Evolutionary conservation across 768 basidiomycete species (phyloP).

Genomic region (Cubamyces lactineus): DNA sequence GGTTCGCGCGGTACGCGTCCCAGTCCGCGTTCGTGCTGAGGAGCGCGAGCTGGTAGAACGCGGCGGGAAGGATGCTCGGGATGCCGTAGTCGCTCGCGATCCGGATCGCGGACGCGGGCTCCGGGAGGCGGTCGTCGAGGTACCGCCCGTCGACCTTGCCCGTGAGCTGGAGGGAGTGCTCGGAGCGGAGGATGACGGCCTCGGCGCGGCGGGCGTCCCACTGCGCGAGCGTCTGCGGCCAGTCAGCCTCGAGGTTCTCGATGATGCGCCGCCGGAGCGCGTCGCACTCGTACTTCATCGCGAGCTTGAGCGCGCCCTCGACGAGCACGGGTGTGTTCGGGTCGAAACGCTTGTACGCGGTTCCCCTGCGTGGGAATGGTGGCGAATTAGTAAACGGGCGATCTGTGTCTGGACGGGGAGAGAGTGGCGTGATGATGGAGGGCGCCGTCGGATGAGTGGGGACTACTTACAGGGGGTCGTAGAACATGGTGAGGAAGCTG

Average conservation of each 20-base stretch:
- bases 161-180: slow-evolving; percentile 33
- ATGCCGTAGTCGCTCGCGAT: slow-evolving; percentile 34
- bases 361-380: slow-evolving; percentile 23
- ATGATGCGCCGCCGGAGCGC: slow-evolving; percentile 37
- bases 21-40: slow-evolving; percentile 35
- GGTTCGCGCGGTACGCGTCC: slow-evolving; percentile 32
- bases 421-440: background rate
- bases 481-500: slow-evolving; percentile 33
- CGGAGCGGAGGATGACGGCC: slow-evolving; percentile 33
- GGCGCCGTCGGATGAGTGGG: too few relatives aligned
- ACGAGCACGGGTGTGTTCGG: slow-evolving; percentile 38
- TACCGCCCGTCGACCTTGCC: slow-evolving; percentile 34
- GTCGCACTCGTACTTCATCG: slow-evolving; percentile 42
- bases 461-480: slow-evolving; percentile 34
- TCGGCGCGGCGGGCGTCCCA: slow-evolving; percentile 36
- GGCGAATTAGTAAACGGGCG: background rate
- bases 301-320: slow-evolving; percentile 37
- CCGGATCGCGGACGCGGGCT: slow-evolving; percentile 36
- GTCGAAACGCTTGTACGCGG: slow-evolving; percentile 36
- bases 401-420: background rate
- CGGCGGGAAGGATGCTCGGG: slow-evolving; percentile 35
- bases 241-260: slow-evolving; percentile 39
- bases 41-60: slow-evolving; percentile 36
- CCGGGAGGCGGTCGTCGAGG: slow-evolving; percentile 38
- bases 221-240: slow-evolving; percentile 39